These are phyloP conservation scores for Suhomyces wounanorum DNA, from an alignment of 1,139 yeast species.

Conservation along the genomic window DNA sequence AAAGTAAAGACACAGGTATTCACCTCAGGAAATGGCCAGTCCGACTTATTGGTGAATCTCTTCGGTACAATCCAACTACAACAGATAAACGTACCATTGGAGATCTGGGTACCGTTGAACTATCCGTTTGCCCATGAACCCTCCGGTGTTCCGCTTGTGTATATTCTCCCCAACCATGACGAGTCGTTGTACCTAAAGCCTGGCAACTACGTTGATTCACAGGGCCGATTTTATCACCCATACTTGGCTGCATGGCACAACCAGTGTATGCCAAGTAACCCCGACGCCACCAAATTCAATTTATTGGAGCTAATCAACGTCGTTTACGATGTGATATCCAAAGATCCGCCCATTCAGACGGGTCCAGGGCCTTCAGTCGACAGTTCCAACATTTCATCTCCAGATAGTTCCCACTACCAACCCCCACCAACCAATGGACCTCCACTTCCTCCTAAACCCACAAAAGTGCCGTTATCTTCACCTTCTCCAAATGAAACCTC, in stretches of 20 bases:
- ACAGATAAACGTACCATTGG: conserved; percentile 55
- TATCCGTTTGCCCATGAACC: conserved; percentile 53
- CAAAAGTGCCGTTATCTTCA: conserved; percentile 4
- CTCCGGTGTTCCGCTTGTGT: conserved; percentile 56
- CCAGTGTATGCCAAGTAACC: conserved; percentile 16
- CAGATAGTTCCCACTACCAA: conserved; percentile 3
- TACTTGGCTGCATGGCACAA: conserved; percentile 60
- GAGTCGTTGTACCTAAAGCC: conserved; percentile 50
- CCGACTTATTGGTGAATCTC: conserved; percentile 62
- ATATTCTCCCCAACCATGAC: conserved; percentile 51
- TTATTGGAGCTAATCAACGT: conserved; percentile 39
- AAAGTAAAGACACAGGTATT: conserved; percentile 72
- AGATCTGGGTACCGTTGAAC: conserved; percentile 73
- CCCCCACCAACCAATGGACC: conserved; percentile 28
- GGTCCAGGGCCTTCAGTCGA: conserved; percentile 5
- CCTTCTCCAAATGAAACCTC: conserved; percentile 17
- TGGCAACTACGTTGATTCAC: conserved; percentile 70
- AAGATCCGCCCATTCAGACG: conserved; percentile 7
- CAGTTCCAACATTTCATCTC: not conserved
- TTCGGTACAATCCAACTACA: conserved; percentile 54
- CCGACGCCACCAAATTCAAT: conserved; percentile 27
- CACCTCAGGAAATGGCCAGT: conserved; percentile 57
- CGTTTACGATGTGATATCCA: conserved; percentile 25
- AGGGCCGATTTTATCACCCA: conserved; percentile 75
- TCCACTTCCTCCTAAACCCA: conserved; percentile 47